phyloP scores from a whole-genome alignment of 352 stramenopile genomes.

The Phytophthora quininea region DNA sequence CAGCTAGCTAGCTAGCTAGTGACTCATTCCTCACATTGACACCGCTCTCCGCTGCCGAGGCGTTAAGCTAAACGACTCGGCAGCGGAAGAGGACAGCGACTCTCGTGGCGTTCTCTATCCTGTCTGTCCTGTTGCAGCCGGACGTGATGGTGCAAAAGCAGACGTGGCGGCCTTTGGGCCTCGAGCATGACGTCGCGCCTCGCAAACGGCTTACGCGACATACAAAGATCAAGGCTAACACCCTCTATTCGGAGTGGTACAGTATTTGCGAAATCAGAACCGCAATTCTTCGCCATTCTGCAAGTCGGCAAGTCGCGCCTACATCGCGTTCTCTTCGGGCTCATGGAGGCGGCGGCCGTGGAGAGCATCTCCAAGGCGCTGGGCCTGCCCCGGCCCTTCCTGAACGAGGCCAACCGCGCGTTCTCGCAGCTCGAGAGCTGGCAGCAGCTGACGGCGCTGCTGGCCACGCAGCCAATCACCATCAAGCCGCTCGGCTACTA shows the following conservation, averaged over 20 bases:
- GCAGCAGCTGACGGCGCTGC: constrained; percentile 54
- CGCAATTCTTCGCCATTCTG: background rate
- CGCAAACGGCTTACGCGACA: background rate
- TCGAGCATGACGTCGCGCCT: background rate
- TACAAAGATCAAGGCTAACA: constrained; percentile 20
- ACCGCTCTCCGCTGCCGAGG: too few species aligned
- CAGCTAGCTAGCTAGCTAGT: too few species aligned
- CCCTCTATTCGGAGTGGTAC: background rate
- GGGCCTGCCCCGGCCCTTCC: constrained; percentile 62
- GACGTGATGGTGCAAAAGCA: background rate
- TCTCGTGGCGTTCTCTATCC: too few species aligned
- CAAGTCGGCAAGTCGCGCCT: too few species aligned
- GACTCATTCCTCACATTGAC: too few species aligned
- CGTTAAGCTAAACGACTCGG: too few species aligned
- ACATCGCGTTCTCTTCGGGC: too few species aligned
- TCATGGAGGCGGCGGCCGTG: constrained; percentile 48
- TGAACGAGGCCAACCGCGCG: constrained; percentile 65
- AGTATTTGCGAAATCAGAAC: constrained; percentile 28
- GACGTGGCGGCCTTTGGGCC: background rate
- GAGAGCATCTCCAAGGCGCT: constrained; percentile 65
- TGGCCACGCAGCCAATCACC: constrained; percentile 53
- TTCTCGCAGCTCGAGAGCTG: constrained; percentile 72
- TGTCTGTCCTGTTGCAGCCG: background rate
- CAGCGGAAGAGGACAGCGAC: too few species aligned
- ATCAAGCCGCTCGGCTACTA: constrained; percentile 82